These are phyloP conservation scores for Ilex paraguariensis DNA, from an alignment of 305 asterid species.

Conservation along the genomic window DNA sequence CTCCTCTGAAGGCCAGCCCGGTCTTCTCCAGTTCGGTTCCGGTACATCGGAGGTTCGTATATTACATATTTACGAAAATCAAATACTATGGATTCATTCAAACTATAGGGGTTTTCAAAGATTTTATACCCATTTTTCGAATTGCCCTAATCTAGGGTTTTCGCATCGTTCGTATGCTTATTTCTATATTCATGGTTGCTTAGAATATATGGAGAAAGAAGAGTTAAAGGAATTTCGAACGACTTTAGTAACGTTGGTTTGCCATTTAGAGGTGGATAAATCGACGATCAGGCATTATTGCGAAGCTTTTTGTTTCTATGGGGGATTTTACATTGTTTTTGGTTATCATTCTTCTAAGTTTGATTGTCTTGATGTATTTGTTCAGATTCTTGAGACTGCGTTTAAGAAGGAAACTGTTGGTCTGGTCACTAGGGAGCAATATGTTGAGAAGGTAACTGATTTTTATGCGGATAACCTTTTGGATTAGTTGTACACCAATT, in stretches of 20 bases:
- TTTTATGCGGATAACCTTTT: background rate
- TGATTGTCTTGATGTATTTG: constrained; percentile 5
- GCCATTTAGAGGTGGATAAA: too few species aligned
- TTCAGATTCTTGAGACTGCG: constrained; percentile 85
- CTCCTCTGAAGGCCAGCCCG: constrained; percentile 68
- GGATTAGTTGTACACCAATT: constrained; percentile 1
- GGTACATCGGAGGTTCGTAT: constrained; percentile 76
- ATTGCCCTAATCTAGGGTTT: too few species aligned
- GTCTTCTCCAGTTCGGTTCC: constrained; percentile 95
- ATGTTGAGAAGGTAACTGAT: constrained; percentile 78
- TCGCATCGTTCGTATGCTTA: too few species aligned
- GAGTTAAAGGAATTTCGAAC: too few species aligned
- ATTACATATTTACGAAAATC: constrained; percentile 5
- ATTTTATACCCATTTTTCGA: too few species aligned
- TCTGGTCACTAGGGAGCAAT: constrained; percentile 86
- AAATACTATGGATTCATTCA: background rate
- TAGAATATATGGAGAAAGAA: too few species aligned
- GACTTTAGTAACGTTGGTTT: too few species aligned
- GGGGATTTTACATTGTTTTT: too few species aligned
- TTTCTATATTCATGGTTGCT: too few species aligned
- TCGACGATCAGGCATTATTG: too few species aligned
- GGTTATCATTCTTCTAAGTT: too few species aligned
- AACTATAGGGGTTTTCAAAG: too few species aligned
- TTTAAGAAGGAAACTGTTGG: constrained; percentile 99
- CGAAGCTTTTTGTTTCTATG: background rate